These are phyloP conservation scores for Diplodia scrobiculata DNA, from an alignment of 2,329 filamentous ascomycete genomes.

Conservation along the genomic window DNA sequence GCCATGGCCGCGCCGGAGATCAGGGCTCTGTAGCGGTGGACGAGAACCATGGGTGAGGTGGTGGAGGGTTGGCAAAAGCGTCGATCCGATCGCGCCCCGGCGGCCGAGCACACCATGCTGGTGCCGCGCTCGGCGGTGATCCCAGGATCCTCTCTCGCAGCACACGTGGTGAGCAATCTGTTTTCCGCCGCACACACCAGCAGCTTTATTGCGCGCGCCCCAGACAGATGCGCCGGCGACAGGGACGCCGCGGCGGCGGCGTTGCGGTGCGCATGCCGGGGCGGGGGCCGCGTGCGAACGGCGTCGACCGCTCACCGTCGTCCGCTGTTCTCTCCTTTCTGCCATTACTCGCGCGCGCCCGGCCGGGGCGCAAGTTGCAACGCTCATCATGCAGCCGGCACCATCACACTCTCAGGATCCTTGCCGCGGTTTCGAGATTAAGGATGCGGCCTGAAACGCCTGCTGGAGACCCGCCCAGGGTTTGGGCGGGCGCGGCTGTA, in stretches of 20 bases:
- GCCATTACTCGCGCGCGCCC: slow-evolving; percentile 23
- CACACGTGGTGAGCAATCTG: slow-evolving; percentile 23
- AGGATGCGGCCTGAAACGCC: slow-evolving; percentile 27
- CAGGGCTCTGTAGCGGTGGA: not conserved
- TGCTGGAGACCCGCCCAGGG: slow-evolving; percentile 17
- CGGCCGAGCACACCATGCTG: slow-evolving; percentile 3
- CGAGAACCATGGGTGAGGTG: not conserved
- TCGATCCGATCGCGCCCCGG: slow-evolving; percentile 26
- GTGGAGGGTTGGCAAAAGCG: not conserved
- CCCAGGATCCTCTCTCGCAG: slow-evolving; percentile 10
- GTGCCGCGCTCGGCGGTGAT: slow-evolving; percentile 14
- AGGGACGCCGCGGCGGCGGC: slow-evolving; percentile 1
- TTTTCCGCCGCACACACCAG: slow-evolving; percentile 19
- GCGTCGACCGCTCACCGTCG: too few species aligned
- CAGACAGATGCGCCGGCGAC: not conserved
- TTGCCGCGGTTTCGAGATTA: slow-evolving; percentile 28
- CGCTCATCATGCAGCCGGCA: slow-evolving; percentile 23
- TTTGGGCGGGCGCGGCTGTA: slow-evolving; percentile 10
- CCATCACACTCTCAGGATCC: slow-evolving; percentile 13
- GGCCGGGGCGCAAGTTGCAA: slow-evolving; percentile 8
- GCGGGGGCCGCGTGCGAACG: not conserved
- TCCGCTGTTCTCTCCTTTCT: slow-evolving; percentile 10
- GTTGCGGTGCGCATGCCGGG: not conserved
- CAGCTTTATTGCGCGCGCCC: slow-evolving; percentile 10
- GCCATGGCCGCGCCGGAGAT: not conserved